phyloP scores from a whole-genome alignment of 78 protist genomes.

The Guillardia theta region DNA sequence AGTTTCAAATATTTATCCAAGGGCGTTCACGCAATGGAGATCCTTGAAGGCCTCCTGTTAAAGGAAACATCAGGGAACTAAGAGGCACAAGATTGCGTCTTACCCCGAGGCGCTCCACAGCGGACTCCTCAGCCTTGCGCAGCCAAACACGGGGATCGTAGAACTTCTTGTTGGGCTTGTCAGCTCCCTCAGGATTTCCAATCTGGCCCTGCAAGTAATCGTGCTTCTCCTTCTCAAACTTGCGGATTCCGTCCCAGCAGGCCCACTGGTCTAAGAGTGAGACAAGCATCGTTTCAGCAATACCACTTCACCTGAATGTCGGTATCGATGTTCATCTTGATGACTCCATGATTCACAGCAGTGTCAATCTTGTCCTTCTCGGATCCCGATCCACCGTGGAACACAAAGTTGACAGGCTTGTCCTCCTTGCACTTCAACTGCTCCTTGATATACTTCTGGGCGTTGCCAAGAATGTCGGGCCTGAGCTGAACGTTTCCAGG shows the following conservation, averaged over 20 bases:
- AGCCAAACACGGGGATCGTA: conserved; percentile 76
- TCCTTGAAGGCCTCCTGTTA: not conserved
- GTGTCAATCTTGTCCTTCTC: conserved; percentile 51
- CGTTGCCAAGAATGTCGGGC: conserved; percentile 70
- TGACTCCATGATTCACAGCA: conserved; percentile 63
- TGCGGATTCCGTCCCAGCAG: conserved; percentile 55
- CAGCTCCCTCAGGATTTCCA: conserved; percentile 70
- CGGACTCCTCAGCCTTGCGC: conserved; percentile 61
- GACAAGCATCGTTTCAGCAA: not conserved
- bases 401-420: conserved; percentile 66
- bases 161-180: conserved; percentile 75
- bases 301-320: conserved; percentile 52
- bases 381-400: conserved; percentile 81
- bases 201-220: conserved; percentile 73
- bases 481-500: conserved; percentile 71
- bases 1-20: not conserved
- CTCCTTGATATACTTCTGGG: conserved; percentile 52
- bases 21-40: not conserved
- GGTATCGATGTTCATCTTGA: conserved; percentile 80
- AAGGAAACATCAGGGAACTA: not conserved
- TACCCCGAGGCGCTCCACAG: not conserved
- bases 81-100: not conserved
- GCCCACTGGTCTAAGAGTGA: conserved; percentile 65
- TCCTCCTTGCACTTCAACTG: conserved; percentile 34
- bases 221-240: conserved; percentile 57